Conservation (phyloP, 129 eudicot genomes). For the Ambrosia artemisiifolia region DNA sequence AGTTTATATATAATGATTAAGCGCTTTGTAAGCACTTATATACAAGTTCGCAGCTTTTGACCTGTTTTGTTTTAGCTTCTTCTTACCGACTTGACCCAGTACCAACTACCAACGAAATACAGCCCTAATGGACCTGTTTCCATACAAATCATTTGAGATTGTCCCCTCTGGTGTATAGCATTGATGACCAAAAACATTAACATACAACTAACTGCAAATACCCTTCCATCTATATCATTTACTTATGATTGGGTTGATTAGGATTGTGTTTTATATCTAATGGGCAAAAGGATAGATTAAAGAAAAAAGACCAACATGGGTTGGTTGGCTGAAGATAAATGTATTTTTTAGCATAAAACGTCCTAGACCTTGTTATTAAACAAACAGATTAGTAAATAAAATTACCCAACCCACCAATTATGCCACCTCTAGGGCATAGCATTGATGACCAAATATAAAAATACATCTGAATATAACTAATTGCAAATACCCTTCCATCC, state of each 20-base stretch:
- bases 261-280: not conserved
- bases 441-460: not conserved
- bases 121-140: not conserved
- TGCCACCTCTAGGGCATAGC: not conserved
- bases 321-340: not conserved
- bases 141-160: not conserved
- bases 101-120: not conserved
- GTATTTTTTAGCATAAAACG: slow-evolving; percentile 3
- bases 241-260: not conserved
- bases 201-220: slow-evolving; percentile 19
- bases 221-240: slow-evolving; percentile 73
- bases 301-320: not conserved
- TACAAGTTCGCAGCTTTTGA: not conserved
- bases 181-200: not conserved
- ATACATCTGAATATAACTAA: slow-evolving; percentile 2
- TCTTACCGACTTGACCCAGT: not conserved
- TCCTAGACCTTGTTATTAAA: not conserved
- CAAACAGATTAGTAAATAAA: not conserved
- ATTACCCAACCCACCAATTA: slow-evolving; percentile 12
- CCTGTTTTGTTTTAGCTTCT: not conserved
- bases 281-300: not conserved
- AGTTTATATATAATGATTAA: not conserved
- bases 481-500: slow-evolving; percentile 73
- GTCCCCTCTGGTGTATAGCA: not conserved
- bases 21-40: not conserved